Base-by-base conservation (phyloP, 257 asterid species). In the Scutellaria baicalensis region DNA sequence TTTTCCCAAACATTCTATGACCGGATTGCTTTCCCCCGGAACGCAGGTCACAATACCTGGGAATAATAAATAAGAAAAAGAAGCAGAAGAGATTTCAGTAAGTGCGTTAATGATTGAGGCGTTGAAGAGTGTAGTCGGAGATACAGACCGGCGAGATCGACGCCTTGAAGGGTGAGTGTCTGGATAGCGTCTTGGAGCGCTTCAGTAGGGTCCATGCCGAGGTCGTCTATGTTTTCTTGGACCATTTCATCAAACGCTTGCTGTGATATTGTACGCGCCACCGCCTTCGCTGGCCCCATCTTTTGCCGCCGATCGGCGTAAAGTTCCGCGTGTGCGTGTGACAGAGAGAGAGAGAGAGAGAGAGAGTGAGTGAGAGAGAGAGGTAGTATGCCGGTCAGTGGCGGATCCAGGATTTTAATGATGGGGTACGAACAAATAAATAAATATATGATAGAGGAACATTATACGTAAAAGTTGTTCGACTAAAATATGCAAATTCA, bases 191-290 rank as follows among this genome's bases (percentile, higher is more conserved):
- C 99, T 57, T 86, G 83, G 45, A 94, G 91, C 35, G 99, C 96
- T 82, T 94, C 96, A 5, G 84, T 20, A 39, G 97, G 93, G 42
- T 91, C 96, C 99, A 94, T 91, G 40, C 85, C 96, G 43, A 94
- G 91, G 36, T 91, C 99, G 10, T 94, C 96, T 10, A 94, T 75
- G 78, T 94, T 94, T 67, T 91, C 99, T 75, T 75, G 86, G 78
- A 91, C 95, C 95, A 87, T 89, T 79, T 91, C 99, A 65, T 93
- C 93, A 75, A 91, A 91, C 5, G 99, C 96, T 72, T 80, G 80
- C 82, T 93, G 98, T 5, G 98, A 93, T 71, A 93, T 76, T 14
- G 84, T 42, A 27, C 95, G 94, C n/a, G 71, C 85, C 33, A 83
- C 74, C 71, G 83, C 68, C 77, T 79, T 84, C 21, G 82, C 81